phyloP scores from a whole-genome alignment of 2,329 filamentous ascomycete genomes.

The Lachnellula suecica region DNA sequence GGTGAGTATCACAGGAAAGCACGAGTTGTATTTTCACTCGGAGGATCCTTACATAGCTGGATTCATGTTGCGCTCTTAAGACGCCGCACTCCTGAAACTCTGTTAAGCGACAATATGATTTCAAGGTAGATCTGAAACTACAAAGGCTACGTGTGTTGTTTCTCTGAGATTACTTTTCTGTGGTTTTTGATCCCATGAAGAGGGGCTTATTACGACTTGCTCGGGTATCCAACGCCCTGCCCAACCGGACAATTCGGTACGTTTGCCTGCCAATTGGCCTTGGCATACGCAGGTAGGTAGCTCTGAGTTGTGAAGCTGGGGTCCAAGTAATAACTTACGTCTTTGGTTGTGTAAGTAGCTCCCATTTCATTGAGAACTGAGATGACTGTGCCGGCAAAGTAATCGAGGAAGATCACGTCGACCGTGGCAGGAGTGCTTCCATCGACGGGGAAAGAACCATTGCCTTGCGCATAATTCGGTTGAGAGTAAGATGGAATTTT shows the following conservation, averaged over 20 bases:
- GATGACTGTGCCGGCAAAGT: constrained; percentile 78
- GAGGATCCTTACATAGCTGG: not conserved
- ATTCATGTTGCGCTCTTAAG: not conserved
- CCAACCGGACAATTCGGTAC: constrained; percentile 29
- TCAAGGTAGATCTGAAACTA: too few relatives aligned
- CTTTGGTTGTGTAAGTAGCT: constrained; percentile 29
- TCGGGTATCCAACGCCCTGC: constrained; percentile 22
- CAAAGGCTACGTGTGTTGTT: too few relatives aligned
- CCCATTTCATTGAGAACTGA: constrained; percentile 60
- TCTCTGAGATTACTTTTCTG: not conserved
- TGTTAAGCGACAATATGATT: too few relatives aligned
- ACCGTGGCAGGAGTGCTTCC: constrained; percentile 63
- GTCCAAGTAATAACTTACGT: constrained; percentile 33
- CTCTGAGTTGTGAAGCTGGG: constrained; percentile 30
- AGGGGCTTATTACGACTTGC: not conserved
- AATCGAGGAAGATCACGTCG: constrained; percentile 87
- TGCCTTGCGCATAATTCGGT: constrained; percentile 78
- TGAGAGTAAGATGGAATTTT: constrained; percentile 71
- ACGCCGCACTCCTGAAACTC: too few relatives aligned
- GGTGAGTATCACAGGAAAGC: not conserved
- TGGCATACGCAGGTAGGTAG: constrained; percentile 35
- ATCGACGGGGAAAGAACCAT: constrained; percentile 57
- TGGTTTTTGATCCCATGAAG: not conserved
- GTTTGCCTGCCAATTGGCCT: constrained; percentile 27
- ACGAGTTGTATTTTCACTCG: not conserved